Base-by-base conservation (phyloP, 768 basidiomycete genomes). In the Russula sp. region DNA sequence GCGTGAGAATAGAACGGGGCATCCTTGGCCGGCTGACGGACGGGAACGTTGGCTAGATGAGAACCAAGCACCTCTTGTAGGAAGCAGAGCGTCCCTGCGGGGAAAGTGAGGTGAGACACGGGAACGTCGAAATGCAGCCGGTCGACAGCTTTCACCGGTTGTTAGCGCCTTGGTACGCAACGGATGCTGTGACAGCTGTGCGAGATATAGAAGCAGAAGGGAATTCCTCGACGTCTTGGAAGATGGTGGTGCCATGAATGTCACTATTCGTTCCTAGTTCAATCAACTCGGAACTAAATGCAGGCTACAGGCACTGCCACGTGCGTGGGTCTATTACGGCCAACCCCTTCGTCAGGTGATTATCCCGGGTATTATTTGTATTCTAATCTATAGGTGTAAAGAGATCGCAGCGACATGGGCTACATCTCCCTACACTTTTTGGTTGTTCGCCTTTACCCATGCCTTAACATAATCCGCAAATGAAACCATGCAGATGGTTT, bases 401-500 rank as follows among this genome's bases (percentile, higher is more conserved):
- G 22, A 16, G 40, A 50, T 31, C 6, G 2, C 22, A 22, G 5
- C 16, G 32, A 40, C 20, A 7, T 45, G 10, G n/a, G 45, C 44
- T 44, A 44, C 48, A 27, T 51, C 42, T 52, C 54, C 45, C 34
- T 51, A 59, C 47, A 49, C 53, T 34, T 55, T 50, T 48, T 67
- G 16, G 39, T 40, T 18, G n/a, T 51, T 45, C 35, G 32, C 49
- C 71, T 85, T 84, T n/a, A 85, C 80, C 85, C 91, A 94, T 61
- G 77, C 80, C 74, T 94, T 96, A 67, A 98, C 94, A 72, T 94
- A 94, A 77, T 98, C 95, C 20, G 95, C 94, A 67, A 98, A 88
- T 22, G 92, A 94, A 68, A 98, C 96, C 96, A 99, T 99, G 81
- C 97, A 99, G 68, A 98, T 81, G 7, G 94, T 97, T 77, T 97